Percentiles rank a stretch among this genome's conserved stretches.
phyloP scores from a whole-genome alignment of 495 filamentous ascomycete species.

The Aspergillus steynii region DNA sequence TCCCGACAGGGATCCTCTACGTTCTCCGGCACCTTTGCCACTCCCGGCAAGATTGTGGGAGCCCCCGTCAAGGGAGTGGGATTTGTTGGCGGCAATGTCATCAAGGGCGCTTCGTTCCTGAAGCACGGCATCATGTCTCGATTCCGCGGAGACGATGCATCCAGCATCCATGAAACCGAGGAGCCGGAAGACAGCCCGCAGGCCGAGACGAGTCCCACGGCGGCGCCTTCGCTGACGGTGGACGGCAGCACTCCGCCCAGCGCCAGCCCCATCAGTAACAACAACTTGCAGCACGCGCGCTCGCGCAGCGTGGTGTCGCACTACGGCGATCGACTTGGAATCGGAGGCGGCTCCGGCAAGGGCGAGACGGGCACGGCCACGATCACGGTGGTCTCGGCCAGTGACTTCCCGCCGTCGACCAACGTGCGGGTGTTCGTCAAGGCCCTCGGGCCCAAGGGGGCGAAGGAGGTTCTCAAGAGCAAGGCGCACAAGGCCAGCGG shows the following conservation, averaged over 20 bases:
- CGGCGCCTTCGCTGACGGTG: conserved; percentile 33
- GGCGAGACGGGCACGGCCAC: conserved; percentile 70
- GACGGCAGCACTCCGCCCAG: conserved; percentile 34
- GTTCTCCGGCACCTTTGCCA: conserved; percentile 87
- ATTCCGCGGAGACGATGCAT: conserved; percentile 39
- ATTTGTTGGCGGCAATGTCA: conserved; percentile 76
- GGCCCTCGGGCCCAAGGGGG: conserved; percentile 61
- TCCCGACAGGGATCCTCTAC: conserved; percentile 88
- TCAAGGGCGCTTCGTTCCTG: conserved; percentile 86
- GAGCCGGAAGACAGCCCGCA: conserved; percentile 51
- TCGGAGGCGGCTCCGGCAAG: conserved; percentile 43
- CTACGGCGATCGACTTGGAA: conserved; percentile 47
- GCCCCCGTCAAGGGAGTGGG: conserved; percentile 90
- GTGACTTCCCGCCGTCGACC: conserved; percentile 73
- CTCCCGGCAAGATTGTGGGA: conserved; percentile 89
- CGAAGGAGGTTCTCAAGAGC: conserved; percentile 83
- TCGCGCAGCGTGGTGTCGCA: conserved; percentile 65
- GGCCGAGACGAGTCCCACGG: conserved; percentile 24
- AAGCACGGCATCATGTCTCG: conserved; percentile 68
- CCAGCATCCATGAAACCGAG: conserved; percentile 32
- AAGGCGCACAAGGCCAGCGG: conserved; percentile 67
- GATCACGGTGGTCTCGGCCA: conserved; percentile 77
- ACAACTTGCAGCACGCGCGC: conserved; percentile 56
- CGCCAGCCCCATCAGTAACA: conserved; percentile 33
- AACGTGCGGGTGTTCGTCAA: conserved; percentile 79